Base-by-base conservation (phyloP, 805 yeast species). In the Saturnispora serradocipensis region DNA sequence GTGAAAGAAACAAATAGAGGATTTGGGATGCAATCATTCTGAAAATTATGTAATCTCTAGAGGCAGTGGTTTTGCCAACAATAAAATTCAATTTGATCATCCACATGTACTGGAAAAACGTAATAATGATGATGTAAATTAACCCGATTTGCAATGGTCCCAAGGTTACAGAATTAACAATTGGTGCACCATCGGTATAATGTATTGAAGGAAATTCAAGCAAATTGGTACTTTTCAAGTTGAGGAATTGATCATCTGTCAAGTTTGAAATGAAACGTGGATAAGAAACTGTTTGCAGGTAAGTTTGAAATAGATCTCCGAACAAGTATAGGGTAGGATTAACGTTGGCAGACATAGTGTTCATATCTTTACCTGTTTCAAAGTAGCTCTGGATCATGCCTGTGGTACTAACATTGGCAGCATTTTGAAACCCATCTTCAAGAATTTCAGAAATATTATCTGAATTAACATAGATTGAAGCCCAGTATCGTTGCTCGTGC, bases 81-180 rank as follows among this genome's bases (percentile, higher is more conserved):
- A 67, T 62, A 49, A 67, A 69, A 61, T 86, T 84, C 16, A 82
- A 58, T 22, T 75, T 76, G 11, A 67, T 67, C 61, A 81, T 82
- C 70, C 85, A 76, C 65, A 72, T 76, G 58, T 84, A 75, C 58
- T 81, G 83, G 74, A 87, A 84, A 62, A 87, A 84, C 3, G 91
- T 80, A 52, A 85, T 64, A 62, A 86, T 80, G 59, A 86, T 75
- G 62, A 84, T 70, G 62, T 80, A 86, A 63, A 86, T 82, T 56
- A 84, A 72, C 48, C 93, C 93, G 54, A 86, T 82, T 63, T 85
- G 91, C 4, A 80, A 65, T 5, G 90, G 88, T 0, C 89, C 89
- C 43, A 74, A 58, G 13, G 81, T 61, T 5, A 77, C 80, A 2
- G 77, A 69, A 58, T 78, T 69, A 1, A 65, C 64, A 49, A 68